Conservation (phyloP, 345 rosid species). For the Pistacia vera region DNA sequence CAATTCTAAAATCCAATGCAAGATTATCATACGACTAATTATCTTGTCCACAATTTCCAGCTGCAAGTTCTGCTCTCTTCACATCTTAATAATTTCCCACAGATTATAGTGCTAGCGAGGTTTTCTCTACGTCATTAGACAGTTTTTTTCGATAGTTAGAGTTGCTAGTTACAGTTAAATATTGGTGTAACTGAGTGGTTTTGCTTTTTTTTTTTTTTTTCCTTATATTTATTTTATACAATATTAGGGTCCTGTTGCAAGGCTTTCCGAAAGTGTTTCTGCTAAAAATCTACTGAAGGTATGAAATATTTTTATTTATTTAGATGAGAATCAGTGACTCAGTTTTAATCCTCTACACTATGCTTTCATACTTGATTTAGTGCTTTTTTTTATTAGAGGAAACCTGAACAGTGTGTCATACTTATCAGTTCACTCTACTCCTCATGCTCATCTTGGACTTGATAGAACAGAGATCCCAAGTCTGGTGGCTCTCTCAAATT, state of each 20-base stretch:
- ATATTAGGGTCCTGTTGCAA: constrained; percentile 43
- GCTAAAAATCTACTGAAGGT: constrained; percentile 99
- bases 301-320: constrained; percentile 4
- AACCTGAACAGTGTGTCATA: not conserved
- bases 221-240: not conserved
- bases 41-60: constrained; percentile 95
- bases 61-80: constrained; percentile 71
- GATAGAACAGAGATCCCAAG: constrained; percentile 74
- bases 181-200: constrained; percentile 13
- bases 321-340: not conserved
- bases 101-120: constrained; percentile 44
- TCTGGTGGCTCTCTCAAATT: constrained; percentile 44
- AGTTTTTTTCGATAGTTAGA: not conserved
- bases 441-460: constrained; percentile 72
- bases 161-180: constrained; percentile 4
- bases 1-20: constrained; percentile 78
- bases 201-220: too few species aligned
- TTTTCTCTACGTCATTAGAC: constrained; percentile 31
- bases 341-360: not conserved
- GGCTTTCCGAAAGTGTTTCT: constrained; percentile 40
- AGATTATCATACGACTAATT: constrained; percentile 75
- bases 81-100: constrained; percentile 31
- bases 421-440: constrained; percentile 80
- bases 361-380: not conserved
- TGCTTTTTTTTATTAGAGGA: not conserved